phyloP scores from a whole-genome alignment of 306 rosid genomes.

The Echinosophora koreensis region DNA sequence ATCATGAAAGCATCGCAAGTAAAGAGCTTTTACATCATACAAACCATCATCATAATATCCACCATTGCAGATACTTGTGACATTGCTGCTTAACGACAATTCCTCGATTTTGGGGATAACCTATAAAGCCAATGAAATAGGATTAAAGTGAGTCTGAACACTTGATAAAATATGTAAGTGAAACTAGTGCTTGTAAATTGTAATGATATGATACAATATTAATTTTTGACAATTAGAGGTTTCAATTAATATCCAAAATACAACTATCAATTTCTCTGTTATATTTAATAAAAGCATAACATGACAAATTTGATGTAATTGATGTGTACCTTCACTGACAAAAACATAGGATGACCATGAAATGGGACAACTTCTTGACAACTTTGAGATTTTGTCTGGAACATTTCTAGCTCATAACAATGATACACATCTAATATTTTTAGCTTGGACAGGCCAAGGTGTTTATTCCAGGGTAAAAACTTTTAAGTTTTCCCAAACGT shows the following conservation, averaged over 20 bases:
- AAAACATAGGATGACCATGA: neutral
- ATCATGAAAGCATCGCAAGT: neutral
- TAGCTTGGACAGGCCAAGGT: neutral
- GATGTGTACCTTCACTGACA: neutral
- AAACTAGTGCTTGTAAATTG: neutral
- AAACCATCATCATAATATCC: neutral
- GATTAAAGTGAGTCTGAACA: neutral
- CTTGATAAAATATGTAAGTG: neutral
- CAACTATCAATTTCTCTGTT: neutral
- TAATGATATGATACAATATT: too few species aligned
- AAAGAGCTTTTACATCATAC: neutral
- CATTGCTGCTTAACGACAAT: neutral
- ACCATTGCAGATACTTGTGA: neutral
- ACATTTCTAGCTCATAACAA: neutral
- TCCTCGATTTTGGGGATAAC: neutral
- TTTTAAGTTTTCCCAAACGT: neutral
- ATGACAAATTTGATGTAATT: neutral
- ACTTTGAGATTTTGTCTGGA: neutral
- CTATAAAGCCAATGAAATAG: neutral
- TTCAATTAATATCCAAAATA: too few species aligned
- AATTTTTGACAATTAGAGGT: too few species aligned
- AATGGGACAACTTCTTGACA: neutral
- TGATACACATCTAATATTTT: neutral
- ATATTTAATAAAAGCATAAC: neutral
- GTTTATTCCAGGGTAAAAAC: conserved; percentile 17